Evolutionary conservation across 495 filamentous ascomycete species (phyloP), one percentile per base, ranked within the genome.

Genomic region (Aspergillus bridgeri): DNA sequence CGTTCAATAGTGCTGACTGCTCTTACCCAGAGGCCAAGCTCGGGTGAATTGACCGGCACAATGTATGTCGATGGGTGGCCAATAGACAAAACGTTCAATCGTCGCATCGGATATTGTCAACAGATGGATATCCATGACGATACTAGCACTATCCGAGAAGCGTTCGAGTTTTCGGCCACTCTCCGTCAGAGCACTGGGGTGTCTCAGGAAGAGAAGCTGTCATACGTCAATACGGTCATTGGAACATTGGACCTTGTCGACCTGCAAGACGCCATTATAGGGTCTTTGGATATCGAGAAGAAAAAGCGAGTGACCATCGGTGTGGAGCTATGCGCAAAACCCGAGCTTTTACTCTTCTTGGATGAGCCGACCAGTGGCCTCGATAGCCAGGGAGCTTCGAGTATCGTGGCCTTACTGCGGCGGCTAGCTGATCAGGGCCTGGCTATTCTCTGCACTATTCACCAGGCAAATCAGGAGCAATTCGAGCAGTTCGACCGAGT

Each of bases 101-200:
- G 90, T 29, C 85, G 86, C 13, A 93, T 90, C 0, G 84, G 83
- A 8, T 96, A 93, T 65, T 91, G 88, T 20, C 88, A 96, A 63
- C 92, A 96, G 60, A 83, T 90, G 62, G 92, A 96, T 63, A 81
- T 94, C n/a, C 92, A 95, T 64, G 89, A 93, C 53, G 78, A 86
- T 11, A 86, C 86, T 0, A 82, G 87, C 49, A 96, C 89, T 4
- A 87, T 96, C 24, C 85, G 90, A 15, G 92, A 95, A 70, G 92
- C 92, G 2, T 82, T 96, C 11, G 83, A 88, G 53, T 96, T 96
- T 63, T 92, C 89, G 17, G 92, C 92, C 27, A 79, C 89, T 46
- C 78, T 96, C 6, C 83, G 92, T 42, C 92, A 96, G 65, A 84
- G 86, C 1, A 81, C 74, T 49, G 79, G 87, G 25, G 83, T 82